Base-by-base conservation (phyloP, 805 yeast species). In the Pichia rugopelliculosa region DNA sequence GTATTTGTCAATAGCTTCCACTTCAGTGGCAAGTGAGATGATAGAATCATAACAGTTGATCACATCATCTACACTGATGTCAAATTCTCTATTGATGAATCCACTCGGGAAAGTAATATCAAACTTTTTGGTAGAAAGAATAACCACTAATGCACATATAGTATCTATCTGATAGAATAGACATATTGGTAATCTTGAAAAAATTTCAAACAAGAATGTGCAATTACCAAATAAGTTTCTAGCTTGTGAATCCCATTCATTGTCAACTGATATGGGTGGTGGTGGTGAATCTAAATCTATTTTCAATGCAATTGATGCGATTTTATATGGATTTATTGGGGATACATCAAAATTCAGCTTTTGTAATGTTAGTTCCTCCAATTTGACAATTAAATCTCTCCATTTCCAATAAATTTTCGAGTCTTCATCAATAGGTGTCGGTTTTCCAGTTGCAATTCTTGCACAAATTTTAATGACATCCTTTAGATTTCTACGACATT, bases 391-490 rank as follows among this genome's bases (percentile, higher is more conserved):
- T 15, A 63, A 62, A 51, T 71, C 82, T 51, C 68, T 65, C 82
- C 76, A 79, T 56, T 68, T 67, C 74, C 74, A 70, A 53, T 67
- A 77, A 40, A 70, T 78, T 59, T 67, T 72, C 22, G 68, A 66
- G 52, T 68, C 75, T 58, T 70, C 77, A 50, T 67, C 74, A 24
- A 67, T 70, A 41, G 57, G 60, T 41, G 66, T 65, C 15, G 65
- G 65, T 42, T 72, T 73, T 20, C 69, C 69, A 18, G 59, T 39
- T 0, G 81, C 79, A 6, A 71, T 67, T 41, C 67, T 66, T 5
- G 78, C 75, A 54, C 78, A 72, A 6, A 70, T 67, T n/a, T 69
- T 65, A 20, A 75, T 77, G 5, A 78, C 68, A 45, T 77, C 80
- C 37, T 71, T 59, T 25, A 77, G 58, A 36, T 70, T 59, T 25